Conservation (phyloP, 2,329 filamentous ascomycete genomes). For the Acarospora socialis region DNA sequence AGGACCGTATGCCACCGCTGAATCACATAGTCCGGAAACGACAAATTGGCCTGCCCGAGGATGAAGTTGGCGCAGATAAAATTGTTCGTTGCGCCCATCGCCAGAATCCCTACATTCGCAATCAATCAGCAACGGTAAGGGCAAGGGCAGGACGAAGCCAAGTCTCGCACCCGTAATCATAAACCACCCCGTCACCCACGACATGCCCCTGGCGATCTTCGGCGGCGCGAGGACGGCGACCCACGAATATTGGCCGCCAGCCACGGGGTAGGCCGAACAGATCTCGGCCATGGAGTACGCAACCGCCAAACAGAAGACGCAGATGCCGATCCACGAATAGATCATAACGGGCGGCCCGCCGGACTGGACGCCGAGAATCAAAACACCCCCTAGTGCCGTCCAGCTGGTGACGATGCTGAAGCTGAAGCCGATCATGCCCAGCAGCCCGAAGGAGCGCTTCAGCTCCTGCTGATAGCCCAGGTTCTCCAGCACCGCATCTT, state of each 20-base stretch:
- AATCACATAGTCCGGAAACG: slow-evolving; percentile 36
- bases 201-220: slow-evolving; percentile 28
- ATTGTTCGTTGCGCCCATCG: slow-evolving; percentile 41
- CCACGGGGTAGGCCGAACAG: slow-evolving; percentile 42
- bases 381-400: slow-evolving; percentile 41
- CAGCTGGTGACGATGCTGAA: slow-evolving; percentile 46
- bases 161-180: slow-evolving; percentile 31
- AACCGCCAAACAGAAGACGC: slow-evolving; percentile 36
- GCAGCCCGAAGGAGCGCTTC: slow-evolving; percentile 39
- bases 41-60: slow-evolving; percentile 39
- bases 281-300: slow-evolving; percentile 47
- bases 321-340: slow-evolving; percentile 42
- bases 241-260: slow-evolving; percentile 45
- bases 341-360: slow-evolving; percentile 46
- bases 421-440: slow-evolving; percentile 46
- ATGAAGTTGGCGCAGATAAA: slow-evolving; percentile 42
- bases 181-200: slow-evolving; percentile 35
- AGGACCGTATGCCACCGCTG: slow-evolving; percentile 43
- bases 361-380: slow-evolving; percentile 41
- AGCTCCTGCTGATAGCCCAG: slow-evolving; percentile 35
- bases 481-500: slow-evolving; percentile 25
- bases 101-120: slow-evolving; percentile 27
- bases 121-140: not conserved
- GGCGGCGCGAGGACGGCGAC: slow-evolving; percentile 41
- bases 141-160: slow-evolving; percentile 5